Evolutionary conservation across 352 stramenopile species (phyloP).

Genomic region (Phytophthora nicotianae): DNA sequence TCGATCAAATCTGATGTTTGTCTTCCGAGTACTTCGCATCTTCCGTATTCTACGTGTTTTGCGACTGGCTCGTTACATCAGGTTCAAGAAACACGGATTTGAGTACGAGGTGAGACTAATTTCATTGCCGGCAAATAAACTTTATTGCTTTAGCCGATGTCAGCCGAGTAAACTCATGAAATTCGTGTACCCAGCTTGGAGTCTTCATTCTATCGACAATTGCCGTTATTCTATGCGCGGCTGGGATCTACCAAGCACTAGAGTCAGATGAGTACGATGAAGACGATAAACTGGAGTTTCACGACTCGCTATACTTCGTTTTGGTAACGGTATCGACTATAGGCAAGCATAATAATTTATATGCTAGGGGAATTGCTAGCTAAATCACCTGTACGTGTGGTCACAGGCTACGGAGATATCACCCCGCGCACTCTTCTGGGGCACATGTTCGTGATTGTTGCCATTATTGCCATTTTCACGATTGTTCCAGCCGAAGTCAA

Average conservation of each 20-base stretch:
- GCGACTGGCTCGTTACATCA: constrained; percentile 59
- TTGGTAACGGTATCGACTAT: constrained; percentile 76
- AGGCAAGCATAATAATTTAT: constrained; percentile 34
- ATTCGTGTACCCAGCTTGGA: constrained; percentile 37
- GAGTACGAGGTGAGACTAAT: constrained; percentile 64
- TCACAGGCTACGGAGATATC: constrained; percentile 69
- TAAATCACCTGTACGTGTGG: background rate
- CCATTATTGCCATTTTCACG: constrained; percentile 75
- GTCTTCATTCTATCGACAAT: constrained; percentile 73
- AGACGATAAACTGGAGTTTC: constrained; percentile 48
- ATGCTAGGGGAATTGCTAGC: background rate
- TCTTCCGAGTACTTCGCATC: constrained; percentile 73
- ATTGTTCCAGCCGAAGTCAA: constrained; percentile 61
- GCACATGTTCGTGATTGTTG: constrained; percentile 70
- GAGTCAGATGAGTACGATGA: constrained; percentile 48
- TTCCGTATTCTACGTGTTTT: constrained; percentile 70
- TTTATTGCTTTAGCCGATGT: background rate
- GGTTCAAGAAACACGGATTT: constrained; percentile 70
- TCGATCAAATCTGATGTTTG: constrained; percentile 58
- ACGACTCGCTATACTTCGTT: constrained; percentile 78
- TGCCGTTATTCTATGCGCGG: constrained; percentile 65
- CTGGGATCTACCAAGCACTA: constrained; percentile 69
- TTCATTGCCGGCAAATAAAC: background rate
- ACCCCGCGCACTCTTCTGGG: constrained; percentile 54
- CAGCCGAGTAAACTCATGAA: background rate